phyloP scores from a whole-genome alignment of 2,329 filamentous ascomycete genomes.

The Microascus cirrosus region DNA sequence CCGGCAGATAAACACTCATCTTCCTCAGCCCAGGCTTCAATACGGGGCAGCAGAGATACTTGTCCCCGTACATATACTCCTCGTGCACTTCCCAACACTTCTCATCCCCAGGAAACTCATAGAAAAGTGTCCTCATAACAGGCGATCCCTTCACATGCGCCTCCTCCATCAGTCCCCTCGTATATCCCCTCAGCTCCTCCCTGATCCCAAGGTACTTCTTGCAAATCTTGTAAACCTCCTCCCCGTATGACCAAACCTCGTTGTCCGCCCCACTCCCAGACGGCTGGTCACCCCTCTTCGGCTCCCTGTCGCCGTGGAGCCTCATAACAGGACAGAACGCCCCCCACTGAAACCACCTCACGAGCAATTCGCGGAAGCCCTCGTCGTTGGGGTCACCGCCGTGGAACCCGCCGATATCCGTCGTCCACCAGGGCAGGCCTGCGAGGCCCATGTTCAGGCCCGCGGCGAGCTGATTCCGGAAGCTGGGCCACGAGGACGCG shows the following conservation, averaged over 20 bases:
- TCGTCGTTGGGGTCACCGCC: constrained; percentile 46
- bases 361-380: constrained; percentile 50
- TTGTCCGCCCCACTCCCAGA: constrained; percentile 41
- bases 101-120: constrained; percentile 47
- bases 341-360: constrained; percentile 61
- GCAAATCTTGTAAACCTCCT: constrained; percentile 48
- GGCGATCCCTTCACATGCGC: constrained; percentile 49
- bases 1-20: constrained; percentile 40
- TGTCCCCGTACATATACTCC: constrained; percentile 54
- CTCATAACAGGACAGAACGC: constrained; percentile 58
- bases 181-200: constrained; percentile 47
- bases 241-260: constrained; percentile 57
- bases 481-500: constrained; percentile 48
- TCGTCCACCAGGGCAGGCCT: constrained; percentile 59
- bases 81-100: constrained; percentile 44
- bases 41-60: constrained; percentile 48
- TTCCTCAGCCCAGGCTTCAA: constrained; percentile 31
- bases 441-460: constrained; percentile 56
- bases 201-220: constrained; percentile 46
- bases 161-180: constrained; percentile 43
- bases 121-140: constrained; percentile 52
- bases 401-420: constrained; percentile 60
- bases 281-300: constrained; percentile 27
- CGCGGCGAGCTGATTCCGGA: constrained; percentile 49
- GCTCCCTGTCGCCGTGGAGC: constrained; percentile 55